A percentile compares a stretch with the other conserved stretches of the same genome.
Conservation (phyloP, 2,329 filamentous ascomycete species). For the Diplocarpon mali region DNA sequence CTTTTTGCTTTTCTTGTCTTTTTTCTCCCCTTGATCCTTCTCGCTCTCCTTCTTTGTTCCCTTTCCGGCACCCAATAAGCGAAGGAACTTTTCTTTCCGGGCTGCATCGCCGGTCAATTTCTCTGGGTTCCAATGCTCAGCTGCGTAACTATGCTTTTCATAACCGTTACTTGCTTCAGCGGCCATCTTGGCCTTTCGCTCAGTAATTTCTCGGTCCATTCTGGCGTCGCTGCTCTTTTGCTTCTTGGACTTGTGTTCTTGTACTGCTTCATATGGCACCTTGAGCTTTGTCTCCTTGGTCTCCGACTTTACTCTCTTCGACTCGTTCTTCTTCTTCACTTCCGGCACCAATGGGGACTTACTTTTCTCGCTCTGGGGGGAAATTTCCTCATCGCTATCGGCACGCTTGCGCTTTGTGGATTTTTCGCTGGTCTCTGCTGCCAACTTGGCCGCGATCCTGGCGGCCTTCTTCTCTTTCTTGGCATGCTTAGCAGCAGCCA, state of each 20-base stretch:
- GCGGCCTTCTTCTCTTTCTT: conserved; percentile 1
- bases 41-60: conserved; percentile 5
- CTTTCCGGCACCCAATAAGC: conserved; percentile 27
- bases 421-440: not conserved
- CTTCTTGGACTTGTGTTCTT: conserved; percentile 3
- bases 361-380: not conserved
- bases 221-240: conserved; percentile 6
- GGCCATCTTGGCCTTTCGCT: conserved; percentile 3
- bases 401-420: conserved; percentile 8
- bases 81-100: conserved; percentile 27
- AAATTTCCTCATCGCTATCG: conserved; percentile 2
- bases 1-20: conserved; percentile 9
- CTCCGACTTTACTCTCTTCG: conserved; percentile 8
- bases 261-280: conserved; percentile 7
- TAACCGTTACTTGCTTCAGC: not conserved
- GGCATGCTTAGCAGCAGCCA: not conserved
- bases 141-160: not conserved
- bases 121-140: conserved; percentile 24
- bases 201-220: conserved; percentile 3
- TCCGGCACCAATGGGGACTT: not conserved
- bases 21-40: conserved; percentile 8
- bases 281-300: conserved; percentile 10
- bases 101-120: conserved; percentile 24
- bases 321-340: conserved; percentile 3
- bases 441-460: conserved; percentile 1